Evolutionary conservation across 2,329 filamentous ascomycete genomes (phyloP).

Genomic region (Incumbomyces lentus): DNA sequence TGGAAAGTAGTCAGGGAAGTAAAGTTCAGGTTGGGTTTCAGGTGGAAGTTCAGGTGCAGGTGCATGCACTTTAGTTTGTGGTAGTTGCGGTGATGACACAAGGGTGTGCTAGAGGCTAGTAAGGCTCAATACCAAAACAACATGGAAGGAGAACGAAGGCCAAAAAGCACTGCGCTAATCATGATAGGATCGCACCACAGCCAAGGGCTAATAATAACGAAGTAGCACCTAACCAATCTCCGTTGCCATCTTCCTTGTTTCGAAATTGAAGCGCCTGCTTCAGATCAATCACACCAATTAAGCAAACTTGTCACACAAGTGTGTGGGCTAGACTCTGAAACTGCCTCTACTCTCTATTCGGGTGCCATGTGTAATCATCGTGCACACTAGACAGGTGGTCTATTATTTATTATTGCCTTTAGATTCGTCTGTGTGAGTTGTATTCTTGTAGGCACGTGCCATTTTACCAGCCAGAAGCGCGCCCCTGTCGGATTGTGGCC

Average conservation of each 20-base stretch:
- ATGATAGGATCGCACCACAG: neutral
- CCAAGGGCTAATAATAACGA: neutral
- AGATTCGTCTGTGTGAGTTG: no score
- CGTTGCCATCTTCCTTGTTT: slow-evolving; percentile 2
- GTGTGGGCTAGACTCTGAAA: no score
- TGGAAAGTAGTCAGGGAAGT: neutral
- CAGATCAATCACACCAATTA: no score
- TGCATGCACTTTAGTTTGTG: neutral
- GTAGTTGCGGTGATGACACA: neutral
- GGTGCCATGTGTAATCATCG: no score
- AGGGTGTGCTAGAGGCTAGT: neutral
- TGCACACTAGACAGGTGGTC: no score
- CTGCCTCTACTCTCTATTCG: no score
- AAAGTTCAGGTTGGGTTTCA: neutral
- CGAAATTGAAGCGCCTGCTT: neutral
- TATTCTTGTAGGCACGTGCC: no score
- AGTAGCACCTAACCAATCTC: slow-evolving; percentile 2
- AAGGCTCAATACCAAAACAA: neutral
- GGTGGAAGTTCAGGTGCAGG: neutral
- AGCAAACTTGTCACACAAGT: no score
- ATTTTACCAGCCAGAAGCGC: no score
- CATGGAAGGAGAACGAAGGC: slow-evolving; percentile 2
- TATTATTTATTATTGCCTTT: no score
- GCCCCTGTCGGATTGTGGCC: no score
- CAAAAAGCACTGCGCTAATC: neutral